Conservation (phyloP, 2,329 filamentous ascomycete genomes). For the Sporothrix schenckii region DNA sequence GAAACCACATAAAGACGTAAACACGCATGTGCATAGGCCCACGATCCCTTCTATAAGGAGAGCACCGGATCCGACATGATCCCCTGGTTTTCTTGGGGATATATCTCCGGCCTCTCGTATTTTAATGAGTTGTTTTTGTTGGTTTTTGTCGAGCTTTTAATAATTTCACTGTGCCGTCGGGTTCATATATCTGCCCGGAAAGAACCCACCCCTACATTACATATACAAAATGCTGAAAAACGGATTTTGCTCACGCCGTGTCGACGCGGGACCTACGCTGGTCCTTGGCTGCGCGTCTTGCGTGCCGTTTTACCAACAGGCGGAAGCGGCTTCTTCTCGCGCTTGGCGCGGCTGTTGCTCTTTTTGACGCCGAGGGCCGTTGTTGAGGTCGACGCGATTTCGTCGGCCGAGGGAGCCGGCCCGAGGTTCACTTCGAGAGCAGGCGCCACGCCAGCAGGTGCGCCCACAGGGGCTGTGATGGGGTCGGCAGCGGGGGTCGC, state of each 20-base stretch:
- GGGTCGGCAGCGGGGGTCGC: not conserved
- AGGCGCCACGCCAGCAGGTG: not conserved
- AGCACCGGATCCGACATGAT: not conserved
- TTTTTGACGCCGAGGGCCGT: conserved; percentile 35
- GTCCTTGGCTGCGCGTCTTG: conserved; percentile 48
- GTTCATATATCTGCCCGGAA: not conserved
- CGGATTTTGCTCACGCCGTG: not conserved
- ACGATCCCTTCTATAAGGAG: not conserved
- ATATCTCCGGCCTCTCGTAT: not conserved
- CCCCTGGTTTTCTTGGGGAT: too few species aligned
- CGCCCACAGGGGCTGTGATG: not conserved
- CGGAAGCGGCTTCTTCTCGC: conserved; percentile 40
- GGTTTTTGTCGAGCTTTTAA: not conserved
- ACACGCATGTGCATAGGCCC: too few species aligned
- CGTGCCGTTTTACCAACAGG: conserved; percentile 44
- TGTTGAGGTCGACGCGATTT: not conserved
- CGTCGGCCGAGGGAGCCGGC: not conserved
- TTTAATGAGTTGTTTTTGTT: conserved; percentile 10
- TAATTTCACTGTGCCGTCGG: not conserved
- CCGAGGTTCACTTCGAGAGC: conserved; percentile 16
- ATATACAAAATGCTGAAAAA: not conserved
- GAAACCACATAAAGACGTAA: not conserved
- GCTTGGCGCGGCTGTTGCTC: conserved; percentile 34
- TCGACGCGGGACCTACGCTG: not conserved
- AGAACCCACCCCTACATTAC: not conserved